phyloP scores from a whole-genome alignment of 192 early-diverging fungal species.

The Umbelopsis vinacea region DNA sequence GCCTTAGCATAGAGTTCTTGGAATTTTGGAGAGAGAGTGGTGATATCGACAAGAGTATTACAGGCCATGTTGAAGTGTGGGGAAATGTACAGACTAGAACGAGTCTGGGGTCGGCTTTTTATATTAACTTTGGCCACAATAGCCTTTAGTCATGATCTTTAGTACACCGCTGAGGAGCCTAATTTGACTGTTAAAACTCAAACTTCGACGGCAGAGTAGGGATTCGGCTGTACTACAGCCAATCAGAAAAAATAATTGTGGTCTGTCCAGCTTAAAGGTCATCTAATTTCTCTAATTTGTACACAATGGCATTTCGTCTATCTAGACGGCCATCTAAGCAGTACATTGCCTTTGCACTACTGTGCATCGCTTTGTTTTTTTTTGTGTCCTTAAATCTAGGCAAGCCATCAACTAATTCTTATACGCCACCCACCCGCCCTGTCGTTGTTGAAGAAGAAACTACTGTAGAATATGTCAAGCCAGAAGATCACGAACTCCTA shows the following conservation, averaged over 20 bases:
- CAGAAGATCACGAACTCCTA: neutral
- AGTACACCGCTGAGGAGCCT: too few relatives aligned
- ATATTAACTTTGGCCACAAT: neutral
- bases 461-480: neutral
- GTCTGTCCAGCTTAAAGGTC: neutral
- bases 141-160: too few relatives aligned
- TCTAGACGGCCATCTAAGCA: constrained; percentile 15
- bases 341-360: neutral
- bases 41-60: constrained; percentile 38
- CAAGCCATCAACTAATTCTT: neutral
- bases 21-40: constrained; percentile 53
- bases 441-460: neutral
- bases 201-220: too few relatives aligned
- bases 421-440: neutral
- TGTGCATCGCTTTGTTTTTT: neutral
- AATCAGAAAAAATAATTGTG: neutral
- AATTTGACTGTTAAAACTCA: too few relatives aligned
- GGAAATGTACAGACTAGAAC: neutral
- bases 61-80: constrained; percentile 34
- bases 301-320: constrained; percentile 8
- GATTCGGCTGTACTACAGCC: neutral
- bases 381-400: neutral
- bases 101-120: neutral
- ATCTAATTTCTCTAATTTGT: neutral
- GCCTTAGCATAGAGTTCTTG: constrained; percentile 59